Evolutionary conservation across 371 early-diverging fungal genomes (phyloP).

Genomic region (Lichtheimia hyalospora): DNA sequence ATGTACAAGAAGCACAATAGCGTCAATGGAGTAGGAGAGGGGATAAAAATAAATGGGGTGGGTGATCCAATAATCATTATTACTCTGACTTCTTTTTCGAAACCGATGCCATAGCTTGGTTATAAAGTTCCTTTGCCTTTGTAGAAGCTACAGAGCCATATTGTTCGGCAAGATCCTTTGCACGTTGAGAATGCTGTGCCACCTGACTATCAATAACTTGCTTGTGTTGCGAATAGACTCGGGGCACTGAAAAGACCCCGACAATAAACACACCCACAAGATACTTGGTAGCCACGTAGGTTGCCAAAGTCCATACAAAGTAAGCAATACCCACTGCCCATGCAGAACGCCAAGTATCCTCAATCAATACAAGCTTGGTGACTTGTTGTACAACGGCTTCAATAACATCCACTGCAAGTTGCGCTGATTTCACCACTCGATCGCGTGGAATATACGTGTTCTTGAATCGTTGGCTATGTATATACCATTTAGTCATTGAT

Average conservation of each 20-base stretch:
- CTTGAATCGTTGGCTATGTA: background rate
- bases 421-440: constrained; percentile 33
- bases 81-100: constrained; percentile 10
- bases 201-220: constrained; percentile 51
- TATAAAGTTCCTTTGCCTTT: constrained; percentile 28
- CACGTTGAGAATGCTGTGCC: constrained; percentile 36
- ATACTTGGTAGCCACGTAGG: constrained; percentile 56
- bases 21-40: too few species aligned
- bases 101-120: constrained; percentile 17
- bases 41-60: too few species aligned
- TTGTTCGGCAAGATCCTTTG: constrained; percentile 24
- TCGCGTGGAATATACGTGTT: constrained; percentile 30
- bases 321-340: constrained; percentile 49
- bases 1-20: too few species aligned
- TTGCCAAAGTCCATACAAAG: constrained; percentile 57
- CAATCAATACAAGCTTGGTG: constrained; percentile 51
- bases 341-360: constrained; percentile 52
- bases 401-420: constrained; percentile 46
- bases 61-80: background rate
- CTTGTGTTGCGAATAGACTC: constrained; percentile 55
- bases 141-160: constrained; percentile 33
- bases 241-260: constrained; percentile 50
- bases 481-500: too few species aligned
- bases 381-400: constrained; percentile 49
- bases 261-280: constrained; percentile 47